Evolutionary conservation across 306 rosid genomes (phyloP), one percentile per base, ranked within the genome.

Genomic region (Cucumis sativus): DNA sequence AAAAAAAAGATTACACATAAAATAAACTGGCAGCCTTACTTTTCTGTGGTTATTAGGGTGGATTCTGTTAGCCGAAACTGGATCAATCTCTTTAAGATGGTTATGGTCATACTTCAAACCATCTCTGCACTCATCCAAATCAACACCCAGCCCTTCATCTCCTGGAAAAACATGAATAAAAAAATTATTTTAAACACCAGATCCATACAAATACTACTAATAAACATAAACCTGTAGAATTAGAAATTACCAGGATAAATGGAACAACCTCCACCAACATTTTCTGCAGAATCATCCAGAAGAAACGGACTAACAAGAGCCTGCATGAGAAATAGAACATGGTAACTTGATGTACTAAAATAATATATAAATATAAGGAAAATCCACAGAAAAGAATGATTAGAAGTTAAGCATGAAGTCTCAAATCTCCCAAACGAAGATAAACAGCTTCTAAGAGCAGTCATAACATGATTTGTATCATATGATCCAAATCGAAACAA

Each of bases 1-100:
- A 33, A 33, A 33, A 33, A 43, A 67, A 68, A 11, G 12, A 45
- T 43, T 56, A 57, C 10, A 28, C 75, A 72, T 77, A 72, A 78
- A 33, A 66, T 54, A 83, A 74, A 74, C 25, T 51, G 68, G 39
- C 23, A 51, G 63, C 75, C 79, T 30, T 65, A 94, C 98, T 87
- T 88, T 94, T 87, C 98, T 89, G 67, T 88, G 88, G 79, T 94
- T 85, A 83, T 94, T 91, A 52, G 97, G 98, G 84, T 94, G 98
- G 82, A 91, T 84, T 84, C 98, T 87, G 82, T 89, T 90, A 20
- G 98, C 96, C 9, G 96, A 92, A 77, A 88, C 86, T 43, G 97
- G 98, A 79, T 94, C 98, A 61, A 94, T 89, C 78, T 79, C 84
- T 76, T 85, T 89, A 75, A 94, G 98, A 80, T 81, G 74, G 16